phyloP scores from a whole-genome alignment of 2,329 filamentous ascomycete genomes.

The Phyllosticta citrichinensis region DNA sequence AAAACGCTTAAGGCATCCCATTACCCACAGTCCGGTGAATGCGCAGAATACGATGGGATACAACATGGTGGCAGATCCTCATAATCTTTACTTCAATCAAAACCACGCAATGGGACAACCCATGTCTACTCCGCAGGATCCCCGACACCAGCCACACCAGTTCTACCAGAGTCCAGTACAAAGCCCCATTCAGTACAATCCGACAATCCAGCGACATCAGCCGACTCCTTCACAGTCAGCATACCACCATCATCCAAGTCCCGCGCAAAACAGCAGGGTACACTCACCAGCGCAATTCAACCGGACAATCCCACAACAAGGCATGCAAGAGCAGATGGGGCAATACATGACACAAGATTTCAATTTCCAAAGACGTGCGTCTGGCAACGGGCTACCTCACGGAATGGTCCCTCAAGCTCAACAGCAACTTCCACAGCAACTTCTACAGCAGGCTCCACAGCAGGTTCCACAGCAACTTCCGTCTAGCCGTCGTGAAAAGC shows the following conservation, averaged over 20 bases:
- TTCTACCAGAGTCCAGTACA: neutral
- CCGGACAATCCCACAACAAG: neutral
- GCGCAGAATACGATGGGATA: no score
- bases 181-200: neutral
- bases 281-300: no score
- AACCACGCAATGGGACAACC: neutral
- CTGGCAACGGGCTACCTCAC: neutral
- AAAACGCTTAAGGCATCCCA: neutral
- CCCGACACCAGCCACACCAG: neutral
- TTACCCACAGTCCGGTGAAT: no score
- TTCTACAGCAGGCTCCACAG: neutral
- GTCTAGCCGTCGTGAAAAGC: constrained; percentile 8
- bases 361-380: no score
- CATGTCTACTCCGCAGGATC: neutral
- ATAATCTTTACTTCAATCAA: neutral
- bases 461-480: neutral
- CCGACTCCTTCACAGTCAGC: no score
- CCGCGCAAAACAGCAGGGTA: no score
- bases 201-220: neutral
- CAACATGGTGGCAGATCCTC: no score
- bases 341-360: neutral
- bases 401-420: neutral
- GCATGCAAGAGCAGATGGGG: neutral
- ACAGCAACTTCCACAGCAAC: neutral
- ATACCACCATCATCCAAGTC: no score